A percentile compares a stretch with the other conserved stretches of the same genome.
phyloP scores from a whole-genome alignment of 768 basidiomycete species.

The Fomitopsis serialis region DNA sequence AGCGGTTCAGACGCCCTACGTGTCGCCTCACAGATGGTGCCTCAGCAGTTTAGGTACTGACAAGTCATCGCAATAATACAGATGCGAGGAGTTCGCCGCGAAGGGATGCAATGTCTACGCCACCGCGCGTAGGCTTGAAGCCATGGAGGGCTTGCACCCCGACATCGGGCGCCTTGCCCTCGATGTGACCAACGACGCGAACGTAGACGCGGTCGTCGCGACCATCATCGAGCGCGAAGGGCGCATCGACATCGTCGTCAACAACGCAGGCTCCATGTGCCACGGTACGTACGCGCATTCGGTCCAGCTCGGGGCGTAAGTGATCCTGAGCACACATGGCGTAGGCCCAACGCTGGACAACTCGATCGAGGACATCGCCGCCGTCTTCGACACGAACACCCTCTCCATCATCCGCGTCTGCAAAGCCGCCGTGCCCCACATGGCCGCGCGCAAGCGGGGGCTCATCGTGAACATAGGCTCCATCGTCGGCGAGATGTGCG shows the following conservation, averaged over 20 bases:
- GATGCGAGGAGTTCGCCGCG: slow-evolving; percentile 62
- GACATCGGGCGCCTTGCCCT: slow-evolving; percentile 44
- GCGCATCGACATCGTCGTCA: slow-evolving; percentile 67
- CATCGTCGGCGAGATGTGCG: slow-evolving; percentile 52
- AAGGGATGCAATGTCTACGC: slow-evolving; percentile 74
- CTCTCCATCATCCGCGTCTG: slow-evolving; percentile 56
- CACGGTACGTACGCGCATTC: background rate
- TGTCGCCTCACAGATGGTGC: no score
- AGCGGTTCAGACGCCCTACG: no score
- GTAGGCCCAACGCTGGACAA: slow-evolving; percentile 47
- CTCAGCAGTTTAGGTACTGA: background rate
- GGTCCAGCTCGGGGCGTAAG: no score
- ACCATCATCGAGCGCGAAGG: slow-evolving; percentile 51
- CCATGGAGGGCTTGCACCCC: slow-evolving; percentile 51
- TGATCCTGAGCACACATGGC: no score
- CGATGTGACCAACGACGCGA: slow-evolving; percentile 61
- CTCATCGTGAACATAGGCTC: slow-evolving; percentile 75
- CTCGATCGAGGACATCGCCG: slow-evolving; percentile 45
- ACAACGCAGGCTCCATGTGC: slow-evolving; percentile 46
- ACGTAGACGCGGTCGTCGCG: slow-evolving; percentile 43
- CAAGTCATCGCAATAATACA: slow-evolving; percentile 18
- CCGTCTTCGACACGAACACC: slow-evolving; percentile 62
- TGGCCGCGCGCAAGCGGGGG: slow-evolving; percentile 60
- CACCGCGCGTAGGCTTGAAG: slow-evolving; percentile 58
- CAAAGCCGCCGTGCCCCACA: slow-evolving; percentile 61